phyloP scores from a whole-genome alignment of 345 rosid genomes.

The Noccaea bulbosa region DNA sequence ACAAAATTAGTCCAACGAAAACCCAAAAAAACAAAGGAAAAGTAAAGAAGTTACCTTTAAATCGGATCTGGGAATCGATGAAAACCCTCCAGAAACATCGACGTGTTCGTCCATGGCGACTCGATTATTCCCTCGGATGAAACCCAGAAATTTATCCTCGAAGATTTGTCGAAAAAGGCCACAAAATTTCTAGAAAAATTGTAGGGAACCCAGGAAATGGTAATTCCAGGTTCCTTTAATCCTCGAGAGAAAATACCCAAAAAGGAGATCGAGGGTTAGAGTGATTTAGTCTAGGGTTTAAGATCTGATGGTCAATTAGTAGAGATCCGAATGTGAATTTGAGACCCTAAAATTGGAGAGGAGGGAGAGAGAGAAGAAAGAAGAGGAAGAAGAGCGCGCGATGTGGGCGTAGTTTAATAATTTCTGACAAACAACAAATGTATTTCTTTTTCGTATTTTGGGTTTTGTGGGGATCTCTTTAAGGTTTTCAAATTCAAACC shows the following conservation, averaged over 20 bases:
- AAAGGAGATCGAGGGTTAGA: slow-evolving; percentile 21
- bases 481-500: slow-evolving; percentile 40
- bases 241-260: background rate
- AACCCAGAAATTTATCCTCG: slow-evolving; percentile 14
- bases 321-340: slow-evolving; percentile 18
- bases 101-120: slow-evolving; percentile 48
- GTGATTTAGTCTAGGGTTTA: slow-evolving; percentile 15
- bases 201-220: slow-evolving; percentile 12
- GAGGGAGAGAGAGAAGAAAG: slow-evolving; percentile 14
- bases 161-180: slow-evolving; percentile 8
- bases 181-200: slow-evolving; percentile 6
- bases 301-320: slow-evolving; percentile 21
- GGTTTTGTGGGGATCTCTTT: background rate
- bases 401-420: slow-evolving; percentile 36
- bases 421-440: slow-evolving; percentile 40
- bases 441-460: background rate
- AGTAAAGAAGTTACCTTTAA: slow-evolving; percentile 45
- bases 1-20: background rate
- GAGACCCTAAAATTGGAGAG: slow-evolving; percentile 31
- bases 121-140: slow-evolving; percentile 19
- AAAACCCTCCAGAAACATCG: slow-evolving; percentile 35
- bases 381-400: slow-evolving; percentile 42
- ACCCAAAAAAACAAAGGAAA: background rate
- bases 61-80: slow-evolving; percentile 42
- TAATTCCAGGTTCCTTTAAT: background rate